A percentile compares a stretch with the other conserved stretches of the same genome.
Evolutionary conservation across 2,329 filamentous ascomycete species (phyloP).

Genomic region (Nemania sp.): DNA sequence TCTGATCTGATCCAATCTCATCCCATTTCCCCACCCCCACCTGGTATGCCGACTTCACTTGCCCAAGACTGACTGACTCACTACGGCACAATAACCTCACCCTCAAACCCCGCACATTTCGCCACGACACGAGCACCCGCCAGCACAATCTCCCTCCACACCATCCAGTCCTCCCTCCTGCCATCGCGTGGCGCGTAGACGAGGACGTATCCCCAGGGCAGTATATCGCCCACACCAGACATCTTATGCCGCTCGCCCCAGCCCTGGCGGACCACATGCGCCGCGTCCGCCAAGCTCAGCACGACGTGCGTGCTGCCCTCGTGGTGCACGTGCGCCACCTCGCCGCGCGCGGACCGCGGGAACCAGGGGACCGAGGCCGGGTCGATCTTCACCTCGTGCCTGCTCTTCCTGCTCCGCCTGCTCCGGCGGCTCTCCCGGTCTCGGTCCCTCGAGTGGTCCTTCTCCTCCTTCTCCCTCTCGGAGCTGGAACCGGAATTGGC

Average conservation of each 20-base stretch:
- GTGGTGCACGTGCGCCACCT: constrained; percentile 55
- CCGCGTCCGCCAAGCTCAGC: constrained; percentile 55
- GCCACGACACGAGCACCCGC: constrained; percentile 44
- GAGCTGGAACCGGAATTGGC: not conserved
- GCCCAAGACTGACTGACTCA: not conserved
- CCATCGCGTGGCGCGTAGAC: constrained; percentile 57
- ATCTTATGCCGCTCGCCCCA: constrained; percentile 58
- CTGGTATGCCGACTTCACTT: too few species aligned
- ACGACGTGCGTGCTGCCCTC: constrained; percentile 56
- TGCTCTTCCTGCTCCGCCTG: not conserved
- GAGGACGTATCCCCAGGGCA: constrained; percentile 55
- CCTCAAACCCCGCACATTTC: constrained; percentile 36
- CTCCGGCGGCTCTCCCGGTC: not conserved
- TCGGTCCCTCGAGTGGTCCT: not conserved
- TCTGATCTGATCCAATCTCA: too few species aligned
- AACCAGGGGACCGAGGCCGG: constrained; percentile 26
- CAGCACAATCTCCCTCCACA: constrained; percentile 46
- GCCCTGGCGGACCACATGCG: constrained; percentile 50
- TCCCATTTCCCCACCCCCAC: not conserved
- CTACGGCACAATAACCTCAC: constrained; percentile 38
- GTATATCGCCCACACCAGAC: constrained; percentile 44
- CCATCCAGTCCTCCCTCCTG: constrained; percentile 49
- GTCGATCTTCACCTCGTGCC: not conserved
- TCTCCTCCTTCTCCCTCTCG: not conserved
- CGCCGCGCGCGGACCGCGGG: constrained; percentile 44